Base-by-base conservation (phyloP, 2,329 filamentous ascomycete species). In the Paecilomyces niveus region DNA sequence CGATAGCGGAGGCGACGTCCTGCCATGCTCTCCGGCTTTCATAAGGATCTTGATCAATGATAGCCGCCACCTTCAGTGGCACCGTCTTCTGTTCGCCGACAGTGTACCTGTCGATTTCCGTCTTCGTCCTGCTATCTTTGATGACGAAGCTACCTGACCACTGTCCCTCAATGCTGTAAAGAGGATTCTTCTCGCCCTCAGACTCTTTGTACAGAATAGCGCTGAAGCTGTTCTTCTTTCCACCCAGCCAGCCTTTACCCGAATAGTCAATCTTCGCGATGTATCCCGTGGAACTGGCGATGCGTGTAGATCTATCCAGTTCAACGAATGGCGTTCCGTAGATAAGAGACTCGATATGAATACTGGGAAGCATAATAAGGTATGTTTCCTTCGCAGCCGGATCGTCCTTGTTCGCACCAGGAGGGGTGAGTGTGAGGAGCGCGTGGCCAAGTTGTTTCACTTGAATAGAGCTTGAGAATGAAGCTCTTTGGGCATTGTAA, bases 401-500 rank as follows among this genome's bases (percentile, higher is more conserved):
- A 31, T 69, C 65, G 52, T 74, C 73, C 64, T 82, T 76, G 67
- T 73, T 80, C 21, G 76, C 76, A 59, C 89, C 88, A 22, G 72
- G 78, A 49, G 68, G 70, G 52, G 72, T 77, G 59, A 97, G 78
- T 54, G 90, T 89, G 63, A 93, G 82, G 33, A 95, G 79, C 49
- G 92, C 92, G 70, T 97, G 92, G 35, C 93, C 93, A 66, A 95
- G 88, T 78, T 96, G 91, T 81, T 95, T 96, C 70, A 99, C 89
- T 69, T 93, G 89, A 74, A 97, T 97, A 52, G 93, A 96, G 66
- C 89, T 88, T 62, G 89, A 90, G 76, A 99, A 97, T 15, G 91
- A 95, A 3, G 93, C 92, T 75, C 96, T 97, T 72, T 97, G 94
- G 15, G 90, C 93, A 70, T 97, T 97, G 79, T 96, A 97, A 56